A percentile compares a stretch with the other conserved stretches of the same genome.
phyloP scores from a whole-genome alignment of 139 green algal species.

The Tetradesmus lagerheimii region DNA sequence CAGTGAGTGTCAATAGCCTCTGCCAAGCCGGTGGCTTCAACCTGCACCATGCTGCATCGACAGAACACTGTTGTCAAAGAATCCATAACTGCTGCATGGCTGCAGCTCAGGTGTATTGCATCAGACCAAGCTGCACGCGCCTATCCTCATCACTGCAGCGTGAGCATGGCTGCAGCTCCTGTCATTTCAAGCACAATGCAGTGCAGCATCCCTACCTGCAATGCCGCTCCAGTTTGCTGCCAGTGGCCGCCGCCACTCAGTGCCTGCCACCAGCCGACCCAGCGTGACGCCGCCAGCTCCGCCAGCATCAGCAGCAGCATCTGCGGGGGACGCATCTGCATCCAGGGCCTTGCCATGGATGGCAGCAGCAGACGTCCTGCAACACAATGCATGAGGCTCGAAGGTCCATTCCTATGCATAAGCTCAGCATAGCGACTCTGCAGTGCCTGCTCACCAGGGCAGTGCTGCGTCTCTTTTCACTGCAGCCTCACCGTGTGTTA shows the following conservation, averaged over 20 bases:
- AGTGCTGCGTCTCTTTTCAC: too few relatives aligned
- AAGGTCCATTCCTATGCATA: too few relatives aligned
- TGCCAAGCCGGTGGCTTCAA: too few relatives aligned
- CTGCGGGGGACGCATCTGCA: slow-evolving; percentile 33
- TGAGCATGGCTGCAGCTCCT: too few relatives aligned
- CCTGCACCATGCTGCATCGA: slow-evolving; percentile 42
- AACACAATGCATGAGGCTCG: not conserved
- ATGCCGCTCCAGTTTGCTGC: slow-evolving; percentile 74
- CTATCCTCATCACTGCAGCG: too few relatives aligned
- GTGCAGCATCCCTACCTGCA: not conserved
- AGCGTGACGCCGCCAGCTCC: slow-evolving; percentile 27
- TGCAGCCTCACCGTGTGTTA: slow-evolving; percentile 43
- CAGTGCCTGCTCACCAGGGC: too few relatives aligned
- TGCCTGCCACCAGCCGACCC: slow-evolving; percentile 48
- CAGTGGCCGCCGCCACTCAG: slow-evolving; percentile 87
- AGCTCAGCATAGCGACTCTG: not conserved
- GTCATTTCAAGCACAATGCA: not conserved
- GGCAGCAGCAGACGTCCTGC: slow-evolving; percentile 42
- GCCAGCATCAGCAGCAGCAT: not conserved
- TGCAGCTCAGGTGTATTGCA: not conserved
- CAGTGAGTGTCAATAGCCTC: too few relatives aligned
- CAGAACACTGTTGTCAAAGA: not conserved
- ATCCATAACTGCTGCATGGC: not conserved
- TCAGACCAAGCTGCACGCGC: not conserved
- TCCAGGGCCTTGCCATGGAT: slow-evolving; percentile 51